Conservation (phyloP, 306 rosid genomes). For the Cicer chorassanicum region DNA sequence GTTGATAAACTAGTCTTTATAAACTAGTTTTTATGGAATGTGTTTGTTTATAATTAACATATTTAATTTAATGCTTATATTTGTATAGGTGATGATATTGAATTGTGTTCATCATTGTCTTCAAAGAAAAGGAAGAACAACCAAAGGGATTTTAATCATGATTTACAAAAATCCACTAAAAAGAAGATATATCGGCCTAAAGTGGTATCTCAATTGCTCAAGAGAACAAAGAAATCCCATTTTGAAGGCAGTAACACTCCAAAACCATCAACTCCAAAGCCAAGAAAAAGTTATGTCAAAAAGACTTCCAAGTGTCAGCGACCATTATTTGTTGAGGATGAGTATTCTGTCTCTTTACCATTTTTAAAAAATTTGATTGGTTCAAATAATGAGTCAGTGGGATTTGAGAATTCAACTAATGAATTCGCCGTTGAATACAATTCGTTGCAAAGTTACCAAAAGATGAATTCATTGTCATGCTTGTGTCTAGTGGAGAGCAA, state of each 20-base stretch:
- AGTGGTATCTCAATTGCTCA: background rate
- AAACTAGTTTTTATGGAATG: too few relatives aligned
- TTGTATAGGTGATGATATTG: constrained; percentile 1
- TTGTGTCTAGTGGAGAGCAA: background rate
- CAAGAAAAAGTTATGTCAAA: constrained; percentile 5
- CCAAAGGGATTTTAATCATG: background rate
- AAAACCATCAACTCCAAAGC: constrained; percentile 43
- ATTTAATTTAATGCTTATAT: background rate
- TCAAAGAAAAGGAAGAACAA: constrained; percentile 35
- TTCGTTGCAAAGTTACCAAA: background rate
- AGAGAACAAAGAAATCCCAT: background rate
- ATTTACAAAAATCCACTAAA: background rate
- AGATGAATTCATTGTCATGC: background rate
- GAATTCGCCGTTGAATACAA: constrained; percentile 9
- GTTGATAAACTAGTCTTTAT: too few relatives aligned
- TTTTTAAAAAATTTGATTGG: background rate
- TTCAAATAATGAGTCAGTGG: background rate
- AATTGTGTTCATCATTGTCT: background rate
- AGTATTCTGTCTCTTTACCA: background rate
- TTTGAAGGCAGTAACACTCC: constrained; percentile 21
- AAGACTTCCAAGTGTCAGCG: background rate
- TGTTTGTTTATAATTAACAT: background rate
- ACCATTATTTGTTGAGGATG: background rate
- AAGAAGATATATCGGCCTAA: constrained; percentile 52
- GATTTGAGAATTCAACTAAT: constrained; percentile 14